Evolutionary conservation across 179 eudicot genomes (phyloP).

Genomic region (Drosera spatulata): DNA sequence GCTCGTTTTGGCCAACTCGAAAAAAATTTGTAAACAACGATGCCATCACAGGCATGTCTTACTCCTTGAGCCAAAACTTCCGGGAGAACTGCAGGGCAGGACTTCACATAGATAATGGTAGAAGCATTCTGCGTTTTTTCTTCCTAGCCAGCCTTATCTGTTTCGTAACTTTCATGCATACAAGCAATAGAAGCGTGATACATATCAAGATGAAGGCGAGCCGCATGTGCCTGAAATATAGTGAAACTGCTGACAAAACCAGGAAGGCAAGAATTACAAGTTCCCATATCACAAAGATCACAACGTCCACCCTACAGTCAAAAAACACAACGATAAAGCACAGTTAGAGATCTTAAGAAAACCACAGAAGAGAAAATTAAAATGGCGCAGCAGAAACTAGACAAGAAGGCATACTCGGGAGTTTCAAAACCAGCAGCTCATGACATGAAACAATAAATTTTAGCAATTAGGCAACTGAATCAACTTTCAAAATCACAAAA

Average conservation of each 20-base stretch:
- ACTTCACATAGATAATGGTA: conserved; percentile 80
- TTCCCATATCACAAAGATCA: conserved; percentile 91
- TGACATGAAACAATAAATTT: too few species aligned
- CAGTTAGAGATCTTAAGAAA: background rate
- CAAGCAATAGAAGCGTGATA: conserved; percentile 52
- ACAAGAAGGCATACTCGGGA: too few species aligned
- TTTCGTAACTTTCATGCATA: conserved; percentile 86
- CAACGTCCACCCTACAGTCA: conserved; percentile 80
- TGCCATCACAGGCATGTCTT: too few species aligned
- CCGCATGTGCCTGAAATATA: conserved; percentile 73
- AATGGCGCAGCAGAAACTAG: too few species aligned
- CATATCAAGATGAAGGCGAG: conserved; percentile 69
- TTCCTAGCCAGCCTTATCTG: conserved; percentile 81
- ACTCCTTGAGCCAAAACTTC: too few species aligned
- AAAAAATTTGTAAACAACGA: too few species aligned
- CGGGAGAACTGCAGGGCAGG: background rate
- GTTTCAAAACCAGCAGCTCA: too few species aligned
- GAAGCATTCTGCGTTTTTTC: conserved; percentile 97
- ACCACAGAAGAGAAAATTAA: too few species aligned
- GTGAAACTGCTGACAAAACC: conserved; percentile 83
- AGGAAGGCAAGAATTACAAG: conserved; percentile 72
- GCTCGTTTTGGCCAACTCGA: too few species aligned
- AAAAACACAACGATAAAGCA: conserved; percentile 8
- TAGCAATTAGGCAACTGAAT: too few species aligned
- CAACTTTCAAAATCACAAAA: too few species aligned